Conservation (phyloP, 768 basidiomycete genomes). For the Rhodotorula paludigena region DNA sequence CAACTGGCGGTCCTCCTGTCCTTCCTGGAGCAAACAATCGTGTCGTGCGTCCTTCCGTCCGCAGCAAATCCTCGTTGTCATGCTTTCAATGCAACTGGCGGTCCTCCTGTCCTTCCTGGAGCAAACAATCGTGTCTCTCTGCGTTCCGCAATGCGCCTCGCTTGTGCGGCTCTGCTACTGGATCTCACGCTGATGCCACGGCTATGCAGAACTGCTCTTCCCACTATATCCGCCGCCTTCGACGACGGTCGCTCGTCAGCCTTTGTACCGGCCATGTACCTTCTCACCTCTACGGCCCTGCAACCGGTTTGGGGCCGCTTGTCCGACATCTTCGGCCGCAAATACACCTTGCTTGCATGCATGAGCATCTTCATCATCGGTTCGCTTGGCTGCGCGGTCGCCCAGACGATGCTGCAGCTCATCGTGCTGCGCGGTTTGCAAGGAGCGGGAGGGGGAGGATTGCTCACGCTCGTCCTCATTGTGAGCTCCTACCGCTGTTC, state of each 20-base stretch:
- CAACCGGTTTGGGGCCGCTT: slow-evolving; percentile 48
- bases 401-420: slow-evolving; percentile 48
- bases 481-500: neutral
- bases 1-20: slow-evolving; percentile 42
- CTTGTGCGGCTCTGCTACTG: neutral
- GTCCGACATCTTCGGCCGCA: slow-evolving; percentile 50
- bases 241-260: slow-evolving; percentile 30
- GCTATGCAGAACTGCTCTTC: slow-evolving; percentile 25
- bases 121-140: slow-evolving; percentile 47
- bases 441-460: slow-evolving; percentile 24
- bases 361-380: slow-evolving; percentile 44
- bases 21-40: slow-evolving; percentile 49
- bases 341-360: slow-evolving; percentile 39
- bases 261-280: slow-evolving; percentile 50
- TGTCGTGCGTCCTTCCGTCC: slow-evolving; percentile 1
- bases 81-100: slow-evolving; percentile 26
- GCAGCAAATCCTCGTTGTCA: slow-evolving; percentile 44
- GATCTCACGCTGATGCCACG: too few species aligned
- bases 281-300: slow-evolving; percentile 43
- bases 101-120: slow-evolving; percentile 48
- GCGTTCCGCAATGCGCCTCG: too few species aligned
- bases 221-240: slow-evolving; percentile 38
- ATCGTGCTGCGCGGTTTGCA: slow-evolving; percentile 46
- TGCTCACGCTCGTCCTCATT: slow-evolving; percentile 30
- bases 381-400: slow-evolving; percentile 45